A percentile compares a stretch with the other conserved stretches of the same genome.
These are phyloP conservation scores for Penicillium crustosum DNA, from an alignment of 2,329 filamentous ascomycete genomes.

Conservation along the genomic window DNA sequence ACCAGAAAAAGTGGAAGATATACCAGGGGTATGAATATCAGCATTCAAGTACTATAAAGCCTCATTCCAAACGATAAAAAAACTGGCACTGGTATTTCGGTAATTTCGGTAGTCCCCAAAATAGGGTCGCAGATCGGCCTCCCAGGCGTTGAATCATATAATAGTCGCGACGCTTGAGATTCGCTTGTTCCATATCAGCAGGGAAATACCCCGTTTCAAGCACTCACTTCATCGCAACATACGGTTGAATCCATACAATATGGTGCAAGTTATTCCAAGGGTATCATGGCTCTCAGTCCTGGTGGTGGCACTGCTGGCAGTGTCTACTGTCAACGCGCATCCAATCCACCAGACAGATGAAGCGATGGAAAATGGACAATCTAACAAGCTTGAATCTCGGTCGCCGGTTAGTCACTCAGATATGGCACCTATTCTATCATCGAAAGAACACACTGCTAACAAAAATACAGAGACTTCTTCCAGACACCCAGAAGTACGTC, in stretches of 20 bases:
- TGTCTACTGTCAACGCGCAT: slow-evolving; percentile 15
- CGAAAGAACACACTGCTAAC: slow-evolving; percentile 1
- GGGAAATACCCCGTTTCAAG: neutral
- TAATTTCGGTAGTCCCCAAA: neutral
- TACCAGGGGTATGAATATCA: neutral
- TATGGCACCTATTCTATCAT: neutral
- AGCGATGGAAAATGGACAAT: neutral
- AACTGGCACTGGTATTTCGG: slow-evolving; percentile 1
- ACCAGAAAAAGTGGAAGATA: neutral
- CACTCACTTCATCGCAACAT: neutral
- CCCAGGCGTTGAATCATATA: neutral
- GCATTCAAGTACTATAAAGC: slow-evolving; percentile 5
- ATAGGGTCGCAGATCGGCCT: slow-evolving; percentile 5
- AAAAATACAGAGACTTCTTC: slow-evolving; percentile 22
- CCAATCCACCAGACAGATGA: slow-evolving; percentile 12
- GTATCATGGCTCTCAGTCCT: slow-evolving; percentile 4
- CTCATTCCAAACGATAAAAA: slow-evolving; percentile 19
- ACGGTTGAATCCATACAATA: neutral
- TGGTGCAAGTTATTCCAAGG: slow-evolving; percentile 2
- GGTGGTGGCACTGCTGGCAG: slow-evolving; percentile 5
- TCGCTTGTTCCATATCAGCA: neutral
- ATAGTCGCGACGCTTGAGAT: neutral
- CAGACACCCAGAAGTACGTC: slow-evolving; percentile 20
- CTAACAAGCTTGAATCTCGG: slow-evolving; percentile 12
- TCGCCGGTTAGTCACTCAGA: slow-evolving; percentile 16